Evolutionary conservation across 2,329 filamentous ascomycete species (phyloP).

Genomic region (Endothia cerciana): DNA sequence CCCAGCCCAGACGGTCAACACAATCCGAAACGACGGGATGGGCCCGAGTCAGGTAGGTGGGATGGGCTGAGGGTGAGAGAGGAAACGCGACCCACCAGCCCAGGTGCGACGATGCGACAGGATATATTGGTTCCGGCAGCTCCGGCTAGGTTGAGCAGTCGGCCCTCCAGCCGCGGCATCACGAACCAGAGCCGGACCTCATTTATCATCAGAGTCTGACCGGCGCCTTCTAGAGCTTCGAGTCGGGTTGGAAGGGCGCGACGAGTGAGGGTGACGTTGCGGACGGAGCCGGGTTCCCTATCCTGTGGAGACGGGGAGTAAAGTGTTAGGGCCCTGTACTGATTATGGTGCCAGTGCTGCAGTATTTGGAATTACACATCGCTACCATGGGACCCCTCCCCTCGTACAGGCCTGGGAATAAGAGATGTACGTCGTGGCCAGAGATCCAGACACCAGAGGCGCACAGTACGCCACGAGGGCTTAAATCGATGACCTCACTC

Average conservation of each 20-base stretch:
- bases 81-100: not conserved
- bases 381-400: too few relatives aligned
- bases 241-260: not conserved
- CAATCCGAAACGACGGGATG: not conserved
- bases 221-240: not conserved
- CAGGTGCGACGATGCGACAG: not conserved
- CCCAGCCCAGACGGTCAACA: not conserved
- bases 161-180: constrained; percentile 1
- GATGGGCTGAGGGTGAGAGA: not conserved
- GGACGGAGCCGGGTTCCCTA: not conserved
- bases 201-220: not conserved
- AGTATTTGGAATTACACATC: too few relatives aligned
- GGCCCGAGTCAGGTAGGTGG: not conserved
- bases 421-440: too few relatives aligned
- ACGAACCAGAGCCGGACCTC: not conserved
- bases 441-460: too few relatives aligned
- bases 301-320: not conserved
- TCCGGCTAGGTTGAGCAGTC: not conserved
- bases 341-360: too few relatives aligned
- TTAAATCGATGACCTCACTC: too few relatives aligned
- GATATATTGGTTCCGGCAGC: not conserved
- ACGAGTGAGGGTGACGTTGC: not conserved
- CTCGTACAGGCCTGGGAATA: too few relatives aligned
- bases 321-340: too few relatives aligned
- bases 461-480: too few relatives aligned